These are phyloP conservation scores for Suillus bovinus DNA, from an alignment of 768 basidiomycete genomes.

Conservation along the genomic window DNA sequence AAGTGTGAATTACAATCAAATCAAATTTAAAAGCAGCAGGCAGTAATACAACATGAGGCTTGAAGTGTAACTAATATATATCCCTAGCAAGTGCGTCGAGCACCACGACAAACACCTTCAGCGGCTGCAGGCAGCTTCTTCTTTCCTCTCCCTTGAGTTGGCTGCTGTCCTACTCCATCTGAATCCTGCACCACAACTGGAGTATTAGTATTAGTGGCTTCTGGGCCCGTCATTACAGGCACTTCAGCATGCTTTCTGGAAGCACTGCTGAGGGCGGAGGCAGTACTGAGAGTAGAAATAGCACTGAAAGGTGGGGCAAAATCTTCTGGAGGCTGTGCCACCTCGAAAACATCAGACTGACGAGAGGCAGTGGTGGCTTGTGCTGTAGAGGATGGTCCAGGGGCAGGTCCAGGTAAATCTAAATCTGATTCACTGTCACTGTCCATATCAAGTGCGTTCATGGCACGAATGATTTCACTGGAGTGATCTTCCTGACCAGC, in stretches of 20 bases:
- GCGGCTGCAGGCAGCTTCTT: background rate
- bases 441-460: background rate
- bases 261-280: background rate
- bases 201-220: background rate
- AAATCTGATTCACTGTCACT: background rate
- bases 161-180: background rate
- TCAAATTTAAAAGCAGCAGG: background rate
- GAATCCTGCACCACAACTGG: background rate
- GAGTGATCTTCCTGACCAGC: background rate
- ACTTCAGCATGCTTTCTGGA: background rate
- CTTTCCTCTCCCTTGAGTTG: background rate
- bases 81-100: background rate
- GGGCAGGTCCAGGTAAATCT: too few relatives aligned
- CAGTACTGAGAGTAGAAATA: background rate
- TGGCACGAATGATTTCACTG: background rate
- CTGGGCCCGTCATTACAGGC: background rate
- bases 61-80: background rate
- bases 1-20: background rate
- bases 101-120: background rate
- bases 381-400: background rate
- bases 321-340: background rate
- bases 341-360: background rate
- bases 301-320: background rate
- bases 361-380: background rate
- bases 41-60: background rate